phyloP scores from a whole-genome alignment of 306 rosid genomes.

The Prosopis cineraria region DNA sequence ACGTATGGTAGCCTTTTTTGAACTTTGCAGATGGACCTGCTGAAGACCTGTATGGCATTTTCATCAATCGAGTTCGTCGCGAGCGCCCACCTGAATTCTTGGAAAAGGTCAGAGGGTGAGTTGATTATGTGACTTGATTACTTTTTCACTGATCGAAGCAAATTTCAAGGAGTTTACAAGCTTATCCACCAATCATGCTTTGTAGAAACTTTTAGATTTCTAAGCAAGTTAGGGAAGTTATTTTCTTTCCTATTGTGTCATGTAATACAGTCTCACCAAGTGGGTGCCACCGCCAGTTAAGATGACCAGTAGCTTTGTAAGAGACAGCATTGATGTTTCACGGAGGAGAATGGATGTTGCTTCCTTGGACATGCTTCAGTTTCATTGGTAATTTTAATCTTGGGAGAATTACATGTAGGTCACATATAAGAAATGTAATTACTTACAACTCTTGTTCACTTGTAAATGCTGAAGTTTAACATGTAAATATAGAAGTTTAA shows the following conservation, averaged over 20 bases:
- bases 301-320: slow-evolving; percentile 88
- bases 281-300: slow-evolving; percentile 99
- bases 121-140: slow-evolving; percentile 31
- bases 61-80: slow-evolving; percentile 86
- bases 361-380: slow-evolving; percentile 98
- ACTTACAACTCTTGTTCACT: too few species aligned
- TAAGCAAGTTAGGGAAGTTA: not conserved
- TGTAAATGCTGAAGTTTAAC: too few species aligned
- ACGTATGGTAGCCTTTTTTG: slow-evolving; percentile 10
- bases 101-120: slow-evolving; percentile 92
- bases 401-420: too few species aligned
- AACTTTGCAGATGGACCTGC: slow-evolving; percentile 86
- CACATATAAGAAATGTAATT: too few species aligned
- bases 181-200: slow-evolving; percentile 2
- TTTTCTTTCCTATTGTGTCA: slow-evolving; percentile 32
- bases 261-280: slow-evolving; percentile 81
- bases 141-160: slow-evolving; percentile 20
- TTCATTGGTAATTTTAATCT: slow-evolving; percentile 72
- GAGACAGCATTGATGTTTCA: slow-evolving; percentile 81
- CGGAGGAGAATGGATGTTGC: slow-evolving; percentile 95
- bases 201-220: slow-evolving; percentile 3
- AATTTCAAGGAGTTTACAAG: not conserved
- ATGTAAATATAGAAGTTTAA: too few species aligned
- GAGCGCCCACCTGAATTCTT: slow-evolving; percentile 84
- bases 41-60: slow-evolving; percentile 88